phyloP scores from a whole-genome alignment of 2,329 filamentous ascomycete species.

The Epichloe sibirici region DNA sequence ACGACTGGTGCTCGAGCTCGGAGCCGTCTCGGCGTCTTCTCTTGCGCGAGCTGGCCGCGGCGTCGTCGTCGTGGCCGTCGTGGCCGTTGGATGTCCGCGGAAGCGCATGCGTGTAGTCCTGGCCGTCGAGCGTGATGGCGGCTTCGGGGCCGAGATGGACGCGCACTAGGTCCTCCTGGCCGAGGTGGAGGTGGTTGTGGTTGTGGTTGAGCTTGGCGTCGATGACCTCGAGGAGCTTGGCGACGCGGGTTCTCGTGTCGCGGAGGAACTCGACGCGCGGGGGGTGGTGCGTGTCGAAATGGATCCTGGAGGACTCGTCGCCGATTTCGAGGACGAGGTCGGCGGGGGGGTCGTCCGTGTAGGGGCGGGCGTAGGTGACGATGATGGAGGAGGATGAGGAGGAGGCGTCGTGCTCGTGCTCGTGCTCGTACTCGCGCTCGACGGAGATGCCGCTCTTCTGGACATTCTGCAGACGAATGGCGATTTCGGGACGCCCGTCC shows the following conservation, averaged over 20 bases:
- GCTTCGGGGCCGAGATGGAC: slow-evolving; percentile 49
- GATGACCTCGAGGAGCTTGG: slow-evolving; percentile 68
- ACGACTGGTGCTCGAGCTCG: slow-evolving; percentile 26
- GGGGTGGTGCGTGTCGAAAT: slow-evolving; percentile 23
- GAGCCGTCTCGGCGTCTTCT: slow-evolving; percentile 29
- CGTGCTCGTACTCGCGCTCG: slow-evolving; percentile 21
- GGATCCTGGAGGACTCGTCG: slow-evolving; percentile 48
- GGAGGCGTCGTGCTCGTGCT: slow-evolving; percentile 18
- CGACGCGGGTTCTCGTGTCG: slow-evolving; percentile 56
- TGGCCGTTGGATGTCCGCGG: slow-evolving; percentile 12
- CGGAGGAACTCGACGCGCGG: slow-evolving; percentile 61
- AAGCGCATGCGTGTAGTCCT: slow-evolving; percentile 23
- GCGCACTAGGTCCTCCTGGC: slow-evolving; percentile 52
- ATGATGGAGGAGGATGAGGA: slow-evolving; percentile 22
- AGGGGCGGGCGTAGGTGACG: slow-evolving; percentile 75
- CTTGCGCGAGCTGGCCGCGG: slow-evolving; percentile 26
- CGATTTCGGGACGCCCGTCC: slow-evolving; percentile 55
- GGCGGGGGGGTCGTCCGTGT: slow-evolving; percentile 61
- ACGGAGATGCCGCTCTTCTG: slow-evolving; percentile 73
- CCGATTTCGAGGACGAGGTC: slow-evolving; percentile 76
- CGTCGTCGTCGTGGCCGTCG: slow-evolving; percentile 6
- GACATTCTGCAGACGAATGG: slow-evolving; percentile 73
- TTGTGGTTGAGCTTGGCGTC: slow-evolving; percentile 43
- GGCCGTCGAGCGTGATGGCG: slow-evolving; percentile 46
- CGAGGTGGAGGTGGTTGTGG: slow-evolving; percentile 23